A percentile compares a stretch with the other conserved stretches of the same genome.
These are phyloP conservation scores for Lathyrus sativus DNA, from an alignment of 306 rosid species.

Conservation along the genomic window DNA sequence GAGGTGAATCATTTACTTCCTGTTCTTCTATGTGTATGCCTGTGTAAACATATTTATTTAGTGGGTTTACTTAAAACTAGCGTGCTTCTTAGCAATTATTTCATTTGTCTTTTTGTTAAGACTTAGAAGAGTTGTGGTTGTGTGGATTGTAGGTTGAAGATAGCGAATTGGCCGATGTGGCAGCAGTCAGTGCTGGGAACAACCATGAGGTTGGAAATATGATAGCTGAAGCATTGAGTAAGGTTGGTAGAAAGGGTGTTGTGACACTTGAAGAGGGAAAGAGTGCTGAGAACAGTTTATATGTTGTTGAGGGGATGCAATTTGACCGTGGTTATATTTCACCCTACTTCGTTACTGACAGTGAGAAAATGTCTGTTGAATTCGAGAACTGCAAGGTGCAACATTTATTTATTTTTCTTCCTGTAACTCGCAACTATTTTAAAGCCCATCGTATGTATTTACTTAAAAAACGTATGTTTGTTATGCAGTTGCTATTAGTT, in stretches of 20 bases:
- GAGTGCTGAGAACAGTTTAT: constrained; percentile 89
- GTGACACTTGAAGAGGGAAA: constrained; percentile 99
- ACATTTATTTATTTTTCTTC: constrained; percentile 4
- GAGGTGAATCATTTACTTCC: constrained; percentile 57
- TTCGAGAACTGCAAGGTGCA: constrained; percentile 92
- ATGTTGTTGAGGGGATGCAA: constrained; percentile 99
- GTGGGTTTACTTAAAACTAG: background rate
- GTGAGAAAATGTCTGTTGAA: constrained; percentile 97
- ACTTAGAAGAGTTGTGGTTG: constrained; percentile 11
- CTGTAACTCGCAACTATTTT: background rate
- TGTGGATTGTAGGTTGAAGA: constrained; percentile 82
- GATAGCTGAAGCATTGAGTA: constrained; percentile 99
- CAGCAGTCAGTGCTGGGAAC: constrained; percentile 99
- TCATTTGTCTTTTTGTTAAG: background rate
- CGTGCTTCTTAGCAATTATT: background rate
- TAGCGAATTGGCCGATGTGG: constrained; percentile 95
- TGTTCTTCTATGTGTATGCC: background rate
- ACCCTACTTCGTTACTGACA: constrained; percentile 96
- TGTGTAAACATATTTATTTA: background rate
- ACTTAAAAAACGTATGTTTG: background rate
- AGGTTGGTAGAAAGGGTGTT: constrained; percentile 97
- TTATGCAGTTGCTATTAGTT: constrained; percentile 86
- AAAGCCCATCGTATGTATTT: background rate
- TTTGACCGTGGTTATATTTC: constrained; percentile 99
- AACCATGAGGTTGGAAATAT: constrained; percentile 87